phyloP scores from a whole-genome alignment of 78 protist species.

The Parvularia atlantis region DNA sequence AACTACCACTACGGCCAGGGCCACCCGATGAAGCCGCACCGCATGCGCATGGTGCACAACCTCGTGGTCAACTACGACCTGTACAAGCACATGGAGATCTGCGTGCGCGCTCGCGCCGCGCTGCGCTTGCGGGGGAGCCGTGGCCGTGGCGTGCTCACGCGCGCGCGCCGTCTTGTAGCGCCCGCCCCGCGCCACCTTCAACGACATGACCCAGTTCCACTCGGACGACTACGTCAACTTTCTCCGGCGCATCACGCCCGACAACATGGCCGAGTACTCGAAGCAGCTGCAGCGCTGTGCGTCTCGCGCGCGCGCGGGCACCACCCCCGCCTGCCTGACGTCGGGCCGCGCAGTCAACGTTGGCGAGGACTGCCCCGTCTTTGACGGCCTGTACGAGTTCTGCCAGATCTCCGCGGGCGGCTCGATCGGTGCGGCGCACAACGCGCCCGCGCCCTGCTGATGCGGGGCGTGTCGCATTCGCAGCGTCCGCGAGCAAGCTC shows the following conservation, averaged over 20 bases:
- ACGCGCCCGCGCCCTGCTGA: no score
- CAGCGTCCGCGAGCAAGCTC: constrained; percentile 77
- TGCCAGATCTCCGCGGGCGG: constrained; percentile 95
- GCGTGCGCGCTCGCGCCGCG: no score
- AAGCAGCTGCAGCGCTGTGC: constrained; percentile 41
- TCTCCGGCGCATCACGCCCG: constrained; percentile 68
- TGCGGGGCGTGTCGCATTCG: neutral
- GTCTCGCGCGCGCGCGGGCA: neutral
- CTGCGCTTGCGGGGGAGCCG: no score
- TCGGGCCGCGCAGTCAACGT: constrained; percentile 81
- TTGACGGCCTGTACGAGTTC: constrained; percentile 89
- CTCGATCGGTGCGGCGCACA: constrained; percentile 48
- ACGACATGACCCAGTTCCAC: constrained; percentile 89
- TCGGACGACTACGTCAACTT: constrained; percentile 91
- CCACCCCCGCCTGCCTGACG: neutral
- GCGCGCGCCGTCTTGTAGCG: no score
- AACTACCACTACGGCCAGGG: constrained; percentile 43
- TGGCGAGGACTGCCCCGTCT: constrained; percentile 97
- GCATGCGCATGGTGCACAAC: constrained; percentile 85
- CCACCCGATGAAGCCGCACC: constrained; percentile 98
- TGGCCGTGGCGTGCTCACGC: no score
- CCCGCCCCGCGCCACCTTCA: constrained; percentile 69
- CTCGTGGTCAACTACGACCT: constrained; percentile 86
- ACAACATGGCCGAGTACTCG: constrained; percentile 46
- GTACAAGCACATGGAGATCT: no score